These are phyloP conservation scores for Magnolia sinica DNA, from an alignment of 164 flowering plant species.

Conservation along the genomic window DNA sequence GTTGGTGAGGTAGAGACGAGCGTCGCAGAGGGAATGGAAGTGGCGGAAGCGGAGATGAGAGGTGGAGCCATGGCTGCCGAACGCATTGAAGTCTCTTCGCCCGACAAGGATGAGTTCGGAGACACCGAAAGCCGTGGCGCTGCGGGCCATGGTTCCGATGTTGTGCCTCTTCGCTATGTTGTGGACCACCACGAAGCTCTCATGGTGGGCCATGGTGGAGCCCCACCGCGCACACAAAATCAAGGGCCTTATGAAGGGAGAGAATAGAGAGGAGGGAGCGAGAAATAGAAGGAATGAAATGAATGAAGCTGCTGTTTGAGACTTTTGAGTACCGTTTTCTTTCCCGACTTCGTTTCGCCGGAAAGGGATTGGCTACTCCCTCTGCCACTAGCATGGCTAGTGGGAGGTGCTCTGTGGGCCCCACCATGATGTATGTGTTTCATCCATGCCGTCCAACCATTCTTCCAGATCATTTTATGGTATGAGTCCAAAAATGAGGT, in stretches of 20 bases:
- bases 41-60: slow-evolving; percentile 86
- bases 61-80: slow-evolving; percentile 95
- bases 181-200: slow-evolving; percentile 83
- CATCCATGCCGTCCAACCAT: no score
- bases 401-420: no score
- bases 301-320: no score
- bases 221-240: no score
- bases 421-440: no score
- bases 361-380: no score
- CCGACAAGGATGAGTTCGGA: slow-evolving; percentile 86
- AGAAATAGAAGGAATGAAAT: background rate
- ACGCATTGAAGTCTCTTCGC: slow-evolving; percentile 91
- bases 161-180: slow-evolving; percentile 97
- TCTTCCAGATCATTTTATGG: no score
- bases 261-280: background rate
- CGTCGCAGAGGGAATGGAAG: slow-evolving; percentile 77
- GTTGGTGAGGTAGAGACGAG: slow-evolving; percentile 71
- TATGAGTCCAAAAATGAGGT: no score
- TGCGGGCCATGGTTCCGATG: slow-evolving; percentile 89
- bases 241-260: no score
- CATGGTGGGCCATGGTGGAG: slow-evolving; percentile 3
- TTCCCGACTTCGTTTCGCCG: no score
- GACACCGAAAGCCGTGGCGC: slow-evolving; percentile 96
- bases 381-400: no score
- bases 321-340: no score